Evolutionary conservation across 2,329 filamentous ascomycete genomes (phyloP).

Genomic region (Venturia effusa): DNA sequence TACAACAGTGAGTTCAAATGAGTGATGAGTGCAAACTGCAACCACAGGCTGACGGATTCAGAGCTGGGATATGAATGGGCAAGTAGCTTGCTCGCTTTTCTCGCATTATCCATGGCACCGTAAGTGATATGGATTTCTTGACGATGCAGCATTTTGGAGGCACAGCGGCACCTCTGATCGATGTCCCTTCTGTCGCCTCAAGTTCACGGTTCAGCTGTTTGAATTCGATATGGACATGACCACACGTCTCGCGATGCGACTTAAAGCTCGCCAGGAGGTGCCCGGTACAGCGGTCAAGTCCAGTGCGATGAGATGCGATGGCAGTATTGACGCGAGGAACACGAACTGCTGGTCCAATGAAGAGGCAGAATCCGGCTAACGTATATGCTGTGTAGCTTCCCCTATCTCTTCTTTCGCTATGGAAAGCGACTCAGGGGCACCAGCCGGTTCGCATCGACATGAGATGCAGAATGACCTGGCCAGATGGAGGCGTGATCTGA

Average conservation of each 20-base stretch:
- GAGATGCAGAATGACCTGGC: not conserved
- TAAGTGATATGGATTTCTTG: conserved; percentile 20
- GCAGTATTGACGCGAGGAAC: no score
- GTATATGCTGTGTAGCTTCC: conserved; percentile 22
- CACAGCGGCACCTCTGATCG: no score
- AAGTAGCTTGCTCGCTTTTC: conserved; percentile 34
- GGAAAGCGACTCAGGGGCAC: conserved; percentile 37
- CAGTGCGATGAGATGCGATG: no score
- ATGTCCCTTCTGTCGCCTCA: no score
- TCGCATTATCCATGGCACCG: conserved; percentile 39
- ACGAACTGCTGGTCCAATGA: no score
- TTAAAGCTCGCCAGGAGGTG: no score
- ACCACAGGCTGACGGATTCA: conserved; percentile 28
- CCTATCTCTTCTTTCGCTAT: conserved; percentile 38
- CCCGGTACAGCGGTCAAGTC: no score
- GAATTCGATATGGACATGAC: no score
- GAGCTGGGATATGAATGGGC: conserved; percentile 41
- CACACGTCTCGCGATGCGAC: no score
- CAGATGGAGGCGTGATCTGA: conserved; percentile 7
- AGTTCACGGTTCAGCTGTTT: no score
- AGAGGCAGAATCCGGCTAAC: conserved; percentile 23
- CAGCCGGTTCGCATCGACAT: conserved; percentile 30
- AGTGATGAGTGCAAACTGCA: conserved; percentile 11
- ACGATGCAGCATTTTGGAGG: not conserved
- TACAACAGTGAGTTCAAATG: conserved; percentile 34